Base-by-base conservation (phyloP, 2,329 filamentous ascomycete genomes). In the Pseudogymnoascus sp. region DNA sequence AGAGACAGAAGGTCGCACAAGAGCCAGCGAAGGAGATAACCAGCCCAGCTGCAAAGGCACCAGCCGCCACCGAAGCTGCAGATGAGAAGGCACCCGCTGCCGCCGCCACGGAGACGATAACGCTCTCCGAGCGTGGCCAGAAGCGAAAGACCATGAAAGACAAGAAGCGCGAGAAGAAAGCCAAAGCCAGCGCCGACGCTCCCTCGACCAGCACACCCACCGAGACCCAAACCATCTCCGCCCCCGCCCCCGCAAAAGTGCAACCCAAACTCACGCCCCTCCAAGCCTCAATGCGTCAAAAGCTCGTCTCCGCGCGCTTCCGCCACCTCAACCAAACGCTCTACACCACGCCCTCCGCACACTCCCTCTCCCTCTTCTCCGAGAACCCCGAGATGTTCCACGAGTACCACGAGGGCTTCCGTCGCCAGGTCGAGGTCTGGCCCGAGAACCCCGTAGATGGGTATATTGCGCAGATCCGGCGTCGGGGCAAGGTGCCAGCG, bases 331-430 rank as follows among this genome's bases (percentile, higher is more conserved):
- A 99, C 74, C 89, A 99, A 78, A 93, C 91, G 0, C 86, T 99
- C 12, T 99, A 99, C 78, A 97, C 93, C 4, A 90, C 87, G 6
- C 90, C 92, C 1, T 99, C 94, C 0, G 79, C 80, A 36, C 86
- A 94, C 66, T 89, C 94, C n/a, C 85, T 94, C 67, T 77, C 82
- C 58, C 85, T 97, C 22, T 97, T 99, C 78, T 79, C 84, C 59
- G 80, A 88, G 35, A 90, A 90, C 58, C 94, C 94, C 0, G 90
- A 96, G 71, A 92, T 97, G 82, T 99, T 97, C 76, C 82, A 85
- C 67, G 92, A 97, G 76, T 99, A 99, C 75, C 94, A 99, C 76
- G 88, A 92, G 64, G 94, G 94, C 35, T 99, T 99, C 81, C 88
- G 92, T 1, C 89, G 92, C 60, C 94, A 99, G 77, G 94, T 97